Percentiles rank a stretch among this genome's conserved stretches.
These are phyloP conservation scores for Myxozyma monticola DNA, from an alignment of 805 yeast genomes.

Conservation along the genomic window DNA sequence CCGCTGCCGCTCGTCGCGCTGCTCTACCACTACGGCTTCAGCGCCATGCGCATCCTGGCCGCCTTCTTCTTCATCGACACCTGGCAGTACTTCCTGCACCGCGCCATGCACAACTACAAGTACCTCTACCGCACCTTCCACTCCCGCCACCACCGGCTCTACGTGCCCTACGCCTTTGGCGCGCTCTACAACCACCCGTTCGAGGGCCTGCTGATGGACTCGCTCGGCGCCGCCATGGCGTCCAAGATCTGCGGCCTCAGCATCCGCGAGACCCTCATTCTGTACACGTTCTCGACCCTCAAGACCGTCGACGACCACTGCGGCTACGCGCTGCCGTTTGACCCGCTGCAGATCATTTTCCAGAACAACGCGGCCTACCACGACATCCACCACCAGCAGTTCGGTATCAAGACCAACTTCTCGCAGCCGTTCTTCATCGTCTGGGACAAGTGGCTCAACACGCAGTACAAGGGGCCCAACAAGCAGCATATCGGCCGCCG, in stretches of 20 bases:
- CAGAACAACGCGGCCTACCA: constrained; percentile 96
- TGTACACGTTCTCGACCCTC: constrained; percentile 86
- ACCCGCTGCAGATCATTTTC: constrained; percentile 83
- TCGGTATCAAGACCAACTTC: constrained; percentile 90
- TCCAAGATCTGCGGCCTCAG: constrained; percentile 60
- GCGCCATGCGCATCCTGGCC: constrained; percentile 53
- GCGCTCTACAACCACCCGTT: constrained; percentile 92
- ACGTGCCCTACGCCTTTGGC: constrained; percentile 96
- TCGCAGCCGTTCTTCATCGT: constrained; percentile 95
- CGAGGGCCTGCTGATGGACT: constrained; percentile 91
- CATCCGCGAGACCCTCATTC: constrained; percentile 71
- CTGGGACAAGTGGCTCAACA: constrained; percentile 78
- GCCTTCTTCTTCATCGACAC: constrained; percentile 83
- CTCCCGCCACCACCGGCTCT: constrained; percentile 89
- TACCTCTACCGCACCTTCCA: constrained; percentile 77
- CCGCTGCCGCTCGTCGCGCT: constrained; percentile 53
- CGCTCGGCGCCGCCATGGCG: constrained; percentile 88
- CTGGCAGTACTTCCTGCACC: constrained; percentile 93
- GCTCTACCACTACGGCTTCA: constrained; percentile 63
- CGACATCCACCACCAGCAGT: constrained; percentile 95
- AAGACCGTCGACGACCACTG: constrained; percentile 99
- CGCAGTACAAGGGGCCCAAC: constrained; percentile 46
- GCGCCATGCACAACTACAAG: constrained; percentile 83
- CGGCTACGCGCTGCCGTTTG: constrained; percentile 92
- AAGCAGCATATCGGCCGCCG: constrained; percentile 19